Evolutionary conservation across 2,329 filamentous ascomycete genomes (phyloP), one percentile per base, ranked within the genome.

Genomic region (Colletotrichum sp.): DNA sequence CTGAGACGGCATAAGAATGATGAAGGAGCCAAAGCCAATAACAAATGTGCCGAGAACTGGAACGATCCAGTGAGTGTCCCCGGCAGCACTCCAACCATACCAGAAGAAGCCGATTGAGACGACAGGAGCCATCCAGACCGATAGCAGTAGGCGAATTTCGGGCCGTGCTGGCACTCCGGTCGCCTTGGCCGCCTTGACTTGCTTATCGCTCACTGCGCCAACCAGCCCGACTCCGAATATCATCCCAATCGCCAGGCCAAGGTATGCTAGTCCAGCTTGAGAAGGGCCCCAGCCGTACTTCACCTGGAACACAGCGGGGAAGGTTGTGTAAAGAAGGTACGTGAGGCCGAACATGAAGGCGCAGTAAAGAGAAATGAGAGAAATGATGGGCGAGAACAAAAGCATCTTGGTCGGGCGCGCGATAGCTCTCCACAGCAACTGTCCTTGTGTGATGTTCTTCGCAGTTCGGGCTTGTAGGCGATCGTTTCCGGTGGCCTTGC

Each of bases 31-130:
- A 2, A 87, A 81, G 0, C 89, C 89, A 67, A 92, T 87, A 4
- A 91, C 83, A 0, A 83, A 81, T 0, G 89, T 90, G 6, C 91
- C 91, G 44, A 92, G 87, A 67, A 93, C 91, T 1, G 91, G 91
- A 8, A 91, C 84, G 59, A 93, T 90, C 90, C 90, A 93, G 78
- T 91, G 89, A 0, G 85, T 83, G 0, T 86, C 79, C 39, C 87
- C 85, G 18, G 91, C 83, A 0, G 89, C 88, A 3, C 86, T 84
- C 91, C 91, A 93, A 57, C 91, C 91, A 79, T 92, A 93, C 80
- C 89, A 86, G 75, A 92, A 88, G 1, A 92, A 84, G 0, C 89
- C 88, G 4, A 88, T 78, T 0, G 49, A 62, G 9, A 71, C 69
- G n/a, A 65, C 39, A 4, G 69, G 69, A 21, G 60, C 24, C 55